phyloP scores from a whole-genome alignment of 2,329 filamentous ascomycete species.

The Xylaria sp. region DNA sequence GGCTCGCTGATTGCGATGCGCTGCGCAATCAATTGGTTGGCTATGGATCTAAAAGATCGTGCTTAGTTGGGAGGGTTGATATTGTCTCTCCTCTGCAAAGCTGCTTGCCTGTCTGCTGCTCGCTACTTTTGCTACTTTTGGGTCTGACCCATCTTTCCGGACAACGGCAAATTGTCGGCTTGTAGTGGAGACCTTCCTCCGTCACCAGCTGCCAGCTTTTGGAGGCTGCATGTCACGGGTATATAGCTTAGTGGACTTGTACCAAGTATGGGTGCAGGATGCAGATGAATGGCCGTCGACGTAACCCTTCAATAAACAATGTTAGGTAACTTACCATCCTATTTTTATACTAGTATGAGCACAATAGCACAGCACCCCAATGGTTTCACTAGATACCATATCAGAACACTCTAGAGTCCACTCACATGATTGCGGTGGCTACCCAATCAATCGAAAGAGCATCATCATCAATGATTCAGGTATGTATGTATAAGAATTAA shows the following conservation, averaged over 20 bases:
- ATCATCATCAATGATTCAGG: not conserved
- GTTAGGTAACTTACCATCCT: too few species aligned
- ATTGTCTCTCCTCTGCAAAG: slow-evolving; percentile 33
- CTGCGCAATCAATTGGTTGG: slow-evolving; percentile 50
- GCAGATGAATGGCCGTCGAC: not conserved
- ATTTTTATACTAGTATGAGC: not conserved
- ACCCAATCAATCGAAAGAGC: not conserved
- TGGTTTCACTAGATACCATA: not conserved
- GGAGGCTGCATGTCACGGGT: not conserved
- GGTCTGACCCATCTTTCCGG: slow-evolving; percentile 30
- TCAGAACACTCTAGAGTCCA: not conserved
- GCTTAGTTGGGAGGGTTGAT: slow-evolving; percentile 38
- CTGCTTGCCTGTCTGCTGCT: slow-evolving; percentile 34
- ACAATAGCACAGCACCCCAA: not conserved
- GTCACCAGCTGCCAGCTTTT: slow-evolving; percentile 9
- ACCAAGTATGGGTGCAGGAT: too few species aligned
- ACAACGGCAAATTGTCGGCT: slow-evolving; percentile 40
- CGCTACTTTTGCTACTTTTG: slow-evolving; percentile 31
- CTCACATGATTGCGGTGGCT: not conserved
- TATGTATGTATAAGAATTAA: not conserved
- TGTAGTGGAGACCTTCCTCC: slow-evolving; percentile 12
- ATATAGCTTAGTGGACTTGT: too few species aligned
- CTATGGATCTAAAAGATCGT: slow-evolving; percentile 37
- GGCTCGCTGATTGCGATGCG: slow-evolving; percentile 47
- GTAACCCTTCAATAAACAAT: not conserved